Evolutionary conservation across 2,329 filamentous ascomycete species (phyloP), one percentile per base, ranked within the genome.

Genomic region (Magnaporthiopsis poae): DNA sequence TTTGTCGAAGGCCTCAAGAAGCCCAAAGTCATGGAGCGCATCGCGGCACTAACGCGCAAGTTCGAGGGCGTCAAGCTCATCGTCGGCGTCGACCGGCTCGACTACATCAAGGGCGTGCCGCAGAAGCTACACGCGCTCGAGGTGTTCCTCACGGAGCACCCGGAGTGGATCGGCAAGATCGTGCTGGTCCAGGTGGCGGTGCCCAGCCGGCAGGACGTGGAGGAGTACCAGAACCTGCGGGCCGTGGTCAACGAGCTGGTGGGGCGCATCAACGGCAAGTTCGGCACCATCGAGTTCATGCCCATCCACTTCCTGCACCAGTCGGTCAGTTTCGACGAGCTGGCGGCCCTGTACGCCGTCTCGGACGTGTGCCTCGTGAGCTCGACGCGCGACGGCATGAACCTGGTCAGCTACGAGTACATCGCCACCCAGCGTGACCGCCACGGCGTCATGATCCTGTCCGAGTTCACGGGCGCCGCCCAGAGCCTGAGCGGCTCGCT

Each of bases 231-330:
- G 77, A 97, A 98, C 74, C 83, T 99, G 52, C 89, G 94, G 35
- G 92, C 93, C 27, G 92, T 96, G 4, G 93, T 97, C 74, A 99
- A 98, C 76, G 95, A 99, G 80, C 85, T 98, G 13, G 94, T 98
- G 18, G 95, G 95, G 56, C 87, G 94, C 68, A 98, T 99, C 80
- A 99, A 99, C 75, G 95, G 95, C 74, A 92, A 91, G 75, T 98
- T 97, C 74, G 93, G 94, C 76, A 97, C 93, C 39, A 90, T 98
- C 73, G 94, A 98, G 77, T 98, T 97, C 80, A 97, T 96, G 90
- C 95, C 95, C 0, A 98, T 99, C 72, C 95, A 98, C 78, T 98
- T 97, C 81, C 88, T 98, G 73, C 95, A 98, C 80, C 96, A 97
- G 80, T 96, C 91, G 5, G 92, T 98, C 74, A 88, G 88, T 63